phyloP scores from a whole-genome alignment of 345 rosid species.

The Populus tremula region DNA sequence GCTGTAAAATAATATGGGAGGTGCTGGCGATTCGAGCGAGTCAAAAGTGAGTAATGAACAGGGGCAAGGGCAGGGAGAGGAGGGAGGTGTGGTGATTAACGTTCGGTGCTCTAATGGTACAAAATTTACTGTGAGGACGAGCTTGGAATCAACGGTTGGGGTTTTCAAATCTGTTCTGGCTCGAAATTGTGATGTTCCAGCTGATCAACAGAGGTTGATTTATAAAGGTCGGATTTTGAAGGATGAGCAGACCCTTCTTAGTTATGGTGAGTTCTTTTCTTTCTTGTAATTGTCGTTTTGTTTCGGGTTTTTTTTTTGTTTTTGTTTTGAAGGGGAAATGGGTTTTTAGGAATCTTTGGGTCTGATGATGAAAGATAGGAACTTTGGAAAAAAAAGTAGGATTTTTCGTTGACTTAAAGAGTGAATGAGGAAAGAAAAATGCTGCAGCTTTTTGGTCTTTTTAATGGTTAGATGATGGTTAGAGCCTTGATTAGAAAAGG shows the following conservation, averaged over 20 bases:
- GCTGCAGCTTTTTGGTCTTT: neutral
- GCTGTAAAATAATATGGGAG: constrained; percentile 33
- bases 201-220: constrained; percentile 76
- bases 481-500: neutral
- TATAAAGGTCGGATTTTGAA: constrained; percentile 83
- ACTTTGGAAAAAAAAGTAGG: neutral
- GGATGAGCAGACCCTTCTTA: constrained; percentile 68
- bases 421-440: neutral
- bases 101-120: constrained; percentile 65
- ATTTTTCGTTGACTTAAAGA: neutral
- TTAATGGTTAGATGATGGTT: neutral
- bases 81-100: constrained; percentile 40
- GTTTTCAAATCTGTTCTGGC: constrained; percentile 57
- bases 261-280: constrained; percentile 48
- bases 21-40: constrained; percentile 66
- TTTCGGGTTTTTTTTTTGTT: neutral
- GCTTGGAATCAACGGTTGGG: constrained; percentile 52
- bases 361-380: neutral
- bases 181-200: constrained; percentile 64
- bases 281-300: neutral
- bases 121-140: constrained; percentile 51
- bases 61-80: constrained; percentile 15
- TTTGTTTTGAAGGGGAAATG: neutral
- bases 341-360: neutral
- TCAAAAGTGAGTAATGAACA: constrained; percentile 30